Base-by-base conservation (phyloP, 306 rosid genomes). In the Carpinus fangiana region DNA sequence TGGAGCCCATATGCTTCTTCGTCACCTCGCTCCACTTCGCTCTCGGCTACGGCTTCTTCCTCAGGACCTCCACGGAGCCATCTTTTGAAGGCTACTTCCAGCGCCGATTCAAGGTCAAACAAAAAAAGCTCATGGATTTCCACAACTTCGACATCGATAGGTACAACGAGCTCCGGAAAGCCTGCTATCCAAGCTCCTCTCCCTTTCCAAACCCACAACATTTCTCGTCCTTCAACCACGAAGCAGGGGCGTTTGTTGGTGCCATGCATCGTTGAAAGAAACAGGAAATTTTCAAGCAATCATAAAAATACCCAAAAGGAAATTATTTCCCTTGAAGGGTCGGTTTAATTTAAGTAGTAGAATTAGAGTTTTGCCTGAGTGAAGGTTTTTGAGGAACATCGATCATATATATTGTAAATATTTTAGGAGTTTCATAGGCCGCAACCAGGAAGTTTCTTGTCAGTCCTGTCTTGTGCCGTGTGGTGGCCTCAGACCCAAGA, bases 1-100 rank as follows among this genome's bases (percentile, higher is more conserved):
- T 95, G 99, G 99, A 95, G 56, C 99, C 99, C 76, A 90, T 93
- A 38, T 95, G 99, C 77, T 95, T 95, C 85, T 95, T 95, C 23
- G 79, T 83, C 2, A 76, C 94, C 0, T 90, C 97, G 2, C 18
- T 91, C 0, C 78, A 90, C 60, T 89, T 89, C 47, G 87, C 67
- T 20, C 45, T 95, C 0, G 92, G 90, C 0, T 95, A 91, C 26
- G 78, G 74, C 41, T 95, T 91, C 81, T 95, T 95, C 60, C 79
- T 93, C 0, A 70, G 81, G 41, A 95, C 99, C 21, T 90, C 91
- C 65, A 85, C 86, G 0, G 97, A 95, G 34, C 98, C 98, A 64
- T 80, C 90, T 0, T 95, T 95, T 70, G 84, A 89, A 14, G 98
- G 98, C 28, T 89, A 70, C 70, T 93, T 90, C 66, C 60, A 70